Base-by-base conservation (phyloP, 768 basidiomycete genomes). In the Jaapia argillacea region DNA sequence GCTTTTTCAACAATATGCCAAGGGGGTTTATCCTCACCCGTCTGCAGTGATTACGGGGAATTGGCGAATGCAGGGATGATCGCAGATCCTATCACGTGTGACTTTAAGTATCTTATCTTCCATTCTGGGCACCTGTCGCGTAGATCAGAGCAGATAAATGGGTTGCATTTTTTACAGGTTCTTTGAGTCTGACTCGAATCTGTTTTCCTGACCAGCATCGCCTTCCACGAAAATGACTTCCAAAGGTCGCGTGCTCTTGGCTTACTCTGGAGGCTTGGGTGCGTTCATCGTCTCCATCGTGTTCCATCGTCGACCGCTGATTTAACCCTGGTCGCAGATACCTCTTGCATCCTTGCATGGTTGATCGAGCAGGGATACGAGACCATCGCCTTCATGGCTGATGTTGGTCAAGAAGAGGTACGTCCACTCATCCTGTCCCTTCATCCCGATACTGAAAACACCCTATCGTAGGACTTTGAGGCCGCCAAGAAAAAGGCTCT, bases 301-400 rank as follows among this genome's bases (percentile, higher is more conserved):
- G 27, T 36, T 24, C 36, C 14, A 25, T 38, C 39, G 24, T 22
- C 22, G 14, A 40, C 18, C 14, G 45, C 22, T 43, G 20, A 18
- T 39, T 45, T 31, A 23, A 44, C 22, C 23, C 3, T 41, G 13
- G 6, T 23, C 3, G 28, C 44, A 93, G 96, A 99, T 66, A 99
- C 96, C 18, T 97, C 94, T 27, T 98, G 94, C 67, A 99, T 99
- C 68, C 83, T 98, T 54, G 90, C 90, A 42, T 99, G 94, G 94
- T 72, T 99, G 65, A 91, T 98, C 64, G 96, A 99, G 62, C 74
- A 97, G 62, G 92, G 90, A 45, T 99, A 98, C 66, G 88, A 98
- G 58, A 94, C 97, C 50, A 79, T 85, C 53, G 90, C 92, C 20
- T 98, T 93, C 76, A 92, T 94, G 87, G 89, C 90, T 10, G 88